Base-by-base conservation (phyloP, 2,329 filamentous ascomycete species). In the Colletotrichum sp. region DNA sequence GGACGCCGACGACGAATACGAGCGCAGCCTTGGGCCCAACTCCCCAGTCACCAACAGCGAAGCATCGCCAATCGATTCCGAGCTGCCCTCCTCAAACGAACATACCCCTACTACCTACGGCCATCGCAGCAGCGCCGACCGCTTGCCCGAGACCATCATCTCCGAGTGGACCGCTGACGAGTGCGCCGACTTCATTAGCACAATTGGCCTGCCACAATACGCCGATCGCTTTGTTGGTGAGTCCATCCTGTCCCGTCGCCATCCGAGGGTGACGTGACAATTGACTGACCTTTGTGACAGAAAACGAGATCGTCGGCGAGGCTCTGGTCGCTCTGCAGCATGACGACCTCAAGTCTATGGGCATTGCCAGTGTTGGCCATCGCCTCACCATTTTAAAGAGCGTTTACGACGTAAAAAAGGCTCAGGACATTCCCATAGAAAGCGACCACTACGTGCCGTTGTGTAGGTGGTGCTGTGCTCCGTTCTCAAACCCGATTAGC, bases 401-500 rank as follows among this genome's bases (percentile, higher is more conserved):
- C 81, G 96, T 99, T 71, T 99, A 98, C 86, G 96, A 99, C 82
- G 93, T 97, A 82, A 99, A 99, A 87, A 94, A 96, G 84, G 95
- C 95, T 78, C 96, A 98, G 82, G 96, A 98, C 81, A 92, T 99
- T 76, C 94, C 95, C 19, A 91, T 98, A 80, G 96, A 99, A 82
- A 93, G 94, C 77, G 96, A 98, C 81, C 95, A 99, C 84, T 99
- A 98, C 84, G 91, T 98, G 68, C 97, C 97, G 49, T 89, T 97
- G 67, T 97, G 96, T 98, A 93, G 81, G 94, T 88, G 64, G 34
- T 19, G 57, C 69, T 34, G 55, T 66, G 78, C 63, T 78, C 39
- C 68, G 5, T 15, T 8, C 16, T 6, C 29, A n/a, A 16, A 16
- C 22, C 34, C 61, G 27, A 4, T 34, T 55, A 27, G 57, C 75